Conservation (phyloP, 805 yeast species). For the Cyberlindnera mycetangii region DNA sequence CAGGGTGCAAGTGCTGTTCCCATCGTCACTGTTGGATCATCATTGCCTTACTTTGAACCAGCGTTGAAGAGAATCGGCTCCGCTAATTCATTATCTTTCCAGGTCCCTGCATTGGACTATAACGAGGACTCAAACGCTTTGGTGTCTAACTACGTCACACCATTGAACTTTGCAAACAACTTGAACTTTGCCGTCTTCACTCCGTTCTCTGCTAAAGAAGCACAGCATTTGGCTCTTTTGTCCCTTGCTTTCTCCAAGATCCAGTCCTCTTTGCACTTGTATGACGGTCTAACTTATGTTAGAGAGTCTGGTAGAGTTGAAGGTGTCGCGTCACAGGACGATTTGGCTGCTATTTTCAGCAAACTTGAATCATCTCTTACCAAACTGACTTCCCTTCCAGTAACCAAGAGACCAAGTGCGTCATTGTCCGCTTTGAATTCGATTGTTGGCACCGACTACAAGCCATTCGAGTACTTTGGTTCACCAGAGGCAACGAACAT, state of each 20-base stretch:
- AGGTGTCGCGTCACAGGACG: constrained; percentile 40
- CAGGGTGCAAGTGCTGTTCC: constrained; percentile 33
- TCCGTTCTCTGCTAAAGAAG: constrained; percentile 60
- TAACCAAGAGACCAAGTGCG: constrained; percentile 38
- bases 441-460: constrained; percentile 49
- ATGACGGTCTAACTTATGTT: constrained; percentile 72
- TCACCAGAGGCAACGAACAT: constrained; percentile 59
- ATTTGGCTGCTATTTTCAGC: constrained; percentile 36
- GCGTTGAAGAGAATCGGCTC: constrained; percentile 37
- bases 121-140: constrained; percentile 50
- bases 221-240: constrained; percentile 64
- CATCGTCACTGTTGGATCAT: constrained; percentile 63
- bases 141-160: constrained; percentile 60
- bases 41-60: constrained; percentile 67
- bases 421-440: constrained; percentile 52
- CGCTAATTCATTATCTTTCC: constrained; percentile 59
- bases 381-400: constrained; percentile 26
- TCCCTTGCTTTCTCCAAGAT: constrained; percentile 58
- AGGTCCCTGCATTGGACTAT: constrained; percentile 75
- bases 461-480: constrained; percentile 73
- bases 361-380: constrained; percentile 34
- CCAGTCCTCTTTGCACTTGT: constrained; percentile 61
- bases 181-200: constrained; percentile 67
- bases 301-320: constrained; percentile 41
- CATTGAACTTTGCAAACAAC: constrained; percentile 58